These are phyloP conservation scores for Ophiobolus disseminans DNA, from an alignment of 2,329 filamentous ascomycete genomes.

Conservation along the genomic window DNA sequence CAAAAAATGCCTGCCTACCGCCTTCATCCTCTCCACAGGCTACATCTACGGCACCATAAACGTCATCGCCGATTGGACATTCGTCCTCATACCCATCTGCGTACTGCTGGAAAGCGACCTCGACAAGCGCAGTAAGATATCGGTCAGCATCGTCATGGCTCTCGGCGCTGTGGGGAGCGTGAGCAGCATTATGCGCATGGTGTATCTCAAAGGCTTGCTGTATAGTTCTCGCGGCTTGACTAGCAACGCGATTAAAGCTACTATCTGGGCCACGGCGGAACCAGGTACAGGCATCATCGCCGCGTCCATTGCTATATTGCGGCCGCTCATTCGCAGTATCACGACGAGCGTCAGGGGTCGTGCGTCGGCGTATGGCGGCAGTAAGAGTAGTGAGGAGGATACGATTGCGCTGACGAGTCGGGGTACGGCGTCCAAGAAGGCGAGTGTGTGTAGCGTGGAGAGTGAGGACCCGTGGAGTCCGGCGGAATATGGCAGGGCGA, in stretches of 20 bases:
- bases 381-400: conserved; percentile 1
- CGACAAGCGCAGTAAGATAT: conserved; percentile 54
- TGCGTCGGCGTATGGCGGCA: conserved; percentile 13
- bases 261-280: conserved; percentile 58
- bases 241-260: conserved; percentile 41
- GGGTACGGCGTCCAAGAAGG: conserved; percentile 14
- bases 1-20: conserved; percentile 31
- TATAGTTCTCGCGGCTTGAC: conserved; percentile 13
- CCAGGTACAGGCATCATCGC: conserved; percentile 60
- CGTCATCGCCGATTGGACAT: conserved; percentile 45
- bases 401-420: conserved; percentile 27
- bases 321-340: conserved; percentile 51
- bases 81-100: conserved; percentile 43
- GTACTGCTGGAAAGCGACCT: conserved; percentile 52
- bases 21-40: conserved; percentile 31
- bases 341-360: conserved; percentile 27
- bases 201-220: conserved; percentile 37
- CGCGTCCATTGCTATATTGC: conserved; percentile 56
- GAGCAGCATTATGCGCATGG: conserved; percentile 41
- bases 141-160: conserved; percentile 53
- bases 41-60: conserved; percentile 44
- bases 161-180: conserved; percentile 50
- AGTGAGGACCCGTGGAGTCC: conserved; percentile 29
- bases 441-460: conserved; percentile 10
- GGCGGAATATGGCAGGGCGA: conserved; percentile 22